Evolutionary conservation across 352 stramenopile species (phyloP).

Genomic region (Globisporangium nodosum): DNA sequence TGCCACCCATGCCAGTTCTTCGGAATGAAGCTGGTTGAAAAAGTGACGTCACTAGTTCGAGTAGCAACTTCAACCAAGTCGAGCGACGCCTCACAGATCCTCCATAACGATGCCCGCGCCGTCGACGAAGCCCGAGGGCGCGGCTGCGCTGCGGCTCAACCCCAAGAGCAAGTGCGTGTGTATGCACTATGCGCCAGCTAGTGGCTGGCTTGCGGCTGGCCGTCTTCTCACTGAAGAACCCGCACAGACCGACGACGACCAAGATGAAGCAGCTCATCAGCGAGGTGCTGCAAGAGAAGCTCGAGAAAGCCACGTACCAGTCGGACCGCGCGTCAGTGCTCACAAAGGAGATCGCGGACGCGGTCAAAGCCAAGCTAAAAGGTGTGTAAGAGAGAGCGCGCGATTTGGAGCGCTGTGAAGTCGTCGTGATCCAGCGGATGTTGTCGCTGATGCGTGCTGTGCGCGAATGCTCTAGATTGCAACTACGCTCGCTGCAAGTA

Average conservation of each 20-base stretch:
- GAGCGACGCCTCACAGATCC: background rate
- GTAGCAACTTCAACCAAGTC: background rate
- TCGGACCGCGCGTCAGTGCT: constrained; percentile 66
- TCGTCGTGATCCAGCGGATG: background rate
- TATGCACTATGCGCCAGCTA: background rate
- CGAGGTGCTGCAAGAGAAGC: constrained; percentile 61
- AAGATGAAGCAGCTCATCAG: constrained; percentile 79
- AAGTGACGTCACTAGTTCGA: background rate
- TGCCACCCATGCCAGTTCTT: background rate
- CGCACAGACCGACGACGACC: constrained; percentile 51
- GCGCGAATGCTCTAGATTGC: constrained; percentile 17
- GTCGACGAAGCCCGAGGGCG: constrained; percentile 28
- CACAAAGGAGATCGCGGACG: constrained; percentile 85
- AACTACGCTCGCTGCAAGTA: constrained; percentile 89
- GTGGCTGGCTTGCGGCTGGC: background rate
- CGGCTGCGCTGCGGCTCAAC: constrained; percentile 44
- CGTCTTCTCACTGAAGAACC: background rate
- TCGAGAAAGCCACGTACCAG: constrained; percentile 58
- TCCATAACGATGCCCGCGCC: constrained; percentile 30
- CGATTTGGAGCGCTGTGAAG: background rate
- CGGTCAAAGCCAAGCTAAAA: constrained; percentile 81
- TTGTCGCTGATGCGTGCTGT: background rate
- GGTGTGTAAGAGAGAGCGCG: constrained; percentile 19
- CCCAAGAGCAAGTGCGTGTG: constrained; percentile 37
- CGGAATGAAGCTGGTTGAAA: background rate